Evolutionary conservation across 2,329 filamentous ascomycete species (phyloP).

Genomic region (Hypoxylon sp.): DNA sequence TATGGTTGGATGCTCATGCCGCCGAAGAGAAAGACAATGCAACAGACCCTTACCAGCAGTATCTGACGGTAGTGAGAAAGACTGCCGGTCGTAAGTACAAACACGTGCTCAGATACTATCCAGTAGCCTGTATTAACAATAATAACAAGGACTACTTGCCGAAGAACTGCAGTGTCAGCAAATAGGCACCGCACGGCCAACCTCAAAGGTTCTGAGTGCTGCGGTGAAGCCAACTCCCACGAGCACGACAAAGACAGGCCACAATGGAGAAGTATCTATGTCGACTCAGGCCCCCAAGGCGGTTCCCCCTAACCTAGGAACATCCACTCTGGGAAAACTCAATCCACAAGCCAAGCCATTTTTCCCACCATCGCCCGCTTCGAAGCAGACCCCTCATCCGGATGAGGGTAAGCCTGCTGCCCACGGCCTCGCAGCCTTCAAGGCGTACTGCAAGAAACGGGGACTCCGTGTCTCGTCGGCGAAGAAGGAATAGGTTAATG

Average conservation of each 20-base stretch:
- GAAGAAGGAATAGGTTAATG: slow-evolving; percentile 5
- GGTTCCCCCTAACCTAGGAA: no score
- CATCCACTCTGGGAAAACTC: neutral
- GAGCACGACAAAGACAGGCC: neutral
- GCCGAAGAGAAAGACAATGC: neutral
- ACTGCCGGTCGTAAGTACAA: slow-evolving; percentile 23
- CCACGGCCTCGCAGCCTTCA: slow-evolving; percentile 1
- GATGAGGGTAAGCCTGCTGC: neutral
- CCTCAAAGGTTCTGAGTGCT: no score
- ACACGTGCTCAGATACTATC: neutral
- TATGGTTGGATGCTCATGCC: slow-evolving; percentile 26
- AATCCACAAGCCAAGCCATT: neutral
- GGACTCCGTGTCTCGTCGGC: slow-evolving; percentile 25
- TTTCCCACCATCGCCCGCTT: neutral
- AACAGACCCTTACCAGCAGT: neutral
- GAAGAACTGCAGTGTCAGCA: neutral
- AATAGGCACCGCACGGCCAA: neutral
- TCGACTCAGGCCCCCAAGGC: neutral
- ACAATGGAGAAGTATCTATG: no score
- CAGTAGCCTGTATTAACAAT: slow-evolving; percentile 5
- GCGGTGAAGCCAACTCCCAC: no score
- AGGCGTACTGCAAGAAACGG: slow-evolving; percentile 25
- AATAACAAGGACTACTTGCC: slow-evolving; percentile 10
- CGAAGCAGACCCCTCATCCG: neutral
- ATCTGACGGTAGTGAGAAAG: slow-evolving; percentile 21